Conservation (phyloP, 306 rosid species). For the Vigna angularis region DNA sequence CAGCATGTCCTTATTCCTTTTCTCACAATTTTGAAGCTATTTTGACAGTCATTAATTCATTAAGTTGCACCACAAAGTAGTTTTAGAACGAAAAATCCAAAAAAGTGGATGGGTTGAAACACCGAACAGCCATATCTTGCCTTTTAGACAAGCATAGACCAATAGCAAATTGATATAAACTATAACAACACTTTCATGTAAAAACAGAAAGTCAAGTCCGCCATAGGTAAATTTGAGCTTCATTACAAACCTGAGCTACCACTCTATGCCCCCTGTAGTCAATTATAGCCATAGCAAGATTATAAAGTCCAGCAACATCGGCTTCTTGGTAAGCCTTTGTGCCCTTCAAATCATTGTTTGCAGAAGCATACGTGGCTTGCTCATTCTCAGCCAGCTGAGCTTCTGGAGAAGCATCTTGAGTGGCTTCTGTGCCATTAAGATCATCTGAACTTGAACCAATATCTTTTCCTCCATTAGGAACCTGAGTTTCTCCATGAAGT, state of each 20-base stretch:
- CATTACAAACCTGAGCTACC: conserved; percentile 91
- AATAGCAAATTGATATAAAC: conserved; percentile 11
- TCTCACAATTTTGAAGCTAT: neutral
- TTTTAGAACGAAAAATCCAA: conserved; percentile 10
- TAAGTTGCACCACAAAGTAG: conserved; percentile 14
- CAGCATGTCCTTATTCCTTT: neutral
- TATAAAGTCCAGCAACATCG: conserved; percentile 92
- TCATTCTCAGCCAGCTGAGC: conserved; percentile 85
- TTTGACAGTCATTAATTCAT: conserved; percentile 19
- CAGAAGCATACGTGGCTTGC: conserved; percentile 99
- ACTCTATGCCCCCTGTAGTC: conserved; percentile 99
- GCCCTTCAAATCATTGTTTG: conserved; percentile 99
- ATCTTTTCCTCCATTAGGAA: conserved; percentile 66
- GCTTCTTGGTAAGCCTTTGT: conserved; percentile 99
- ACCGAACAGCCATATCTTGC: neutral
- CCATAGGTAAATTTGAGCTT: conserved; percentile 16
- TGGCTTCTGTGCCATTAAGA: conserved; percentile 53
- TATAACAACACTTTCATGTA: conserved; percentile 3
- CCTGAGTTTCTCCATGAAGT: conserved; percentile 53
- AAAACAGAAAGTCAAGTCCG: conserved; percentile 9
- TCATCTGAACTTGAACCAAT: conserved; percentile 53
- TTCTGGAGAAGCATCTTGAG: conserved; percentile 62
- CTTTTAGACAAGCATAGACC: conserved; percentile 16
- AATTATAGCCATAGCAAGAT: conserved; percentile 96
- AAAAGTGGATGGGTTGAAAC: neutral